A percentile compares a stretch with the other conserved stretches of the same genome.
phyloP scores from a whole-genome alignment of 225 moss, liverwort and hornwort genomes.

The Bryoerythrophyllum caledonicum region DNA sequence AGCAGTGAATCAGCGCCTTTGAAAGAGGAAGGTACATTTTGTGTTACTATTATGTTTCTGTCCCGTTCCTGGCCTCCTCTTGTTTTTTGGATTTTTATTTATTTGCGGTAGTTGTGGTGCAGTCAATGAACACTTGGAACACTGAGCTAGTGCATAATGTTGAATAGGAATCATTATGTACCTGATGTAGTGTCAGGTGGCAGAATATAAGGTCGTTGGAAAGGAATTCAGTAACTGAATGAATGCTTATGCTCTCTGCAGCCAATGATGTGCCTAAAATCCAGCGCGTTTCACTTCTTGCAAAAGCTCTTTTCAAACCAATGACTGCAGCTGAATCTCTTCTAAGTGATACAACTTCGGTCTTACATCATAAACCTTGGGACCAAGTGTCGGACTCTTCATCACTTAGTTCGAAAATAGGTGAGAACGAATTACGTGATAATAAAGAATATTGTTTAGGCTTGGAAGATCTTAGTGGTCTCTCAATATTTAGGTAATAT shows the following conservation, averaged over 20 bases:
- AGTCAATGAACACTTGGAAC: no score
- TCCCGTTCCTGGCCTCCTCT: no score
- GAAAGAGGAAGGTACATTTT: slow-evolving; percentile 37
- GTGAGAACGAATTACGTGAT: slow-evolving; percentile 33
- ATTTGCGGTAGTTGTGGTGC: no score
- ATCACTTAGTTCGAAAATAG: slow-evolving; percentile 49
- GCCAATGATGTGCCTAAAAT: slow-evolving; percentile 40
- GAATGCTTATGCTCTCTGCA: slow-evolving; percentile 44
- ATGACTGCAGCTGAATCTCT: slow-evolving; percentile 21
- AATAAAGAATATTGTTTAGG: neutral
- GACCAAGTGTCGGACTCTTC: slow-evolving; percentile 29
- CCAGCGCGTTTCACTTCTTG: slow-evolving; percentile 66
- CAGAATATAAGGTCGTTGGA: neutral
- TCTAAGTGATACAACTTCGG: slow-evolving; percentile 30
- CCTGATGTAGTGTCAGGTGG: no score
- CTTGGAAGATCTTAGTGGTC: no score
- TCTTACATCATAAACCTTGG: slow-evolving; percentile 36
- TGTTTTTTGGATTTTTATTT: no score
- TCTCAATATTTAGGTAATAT: no score
- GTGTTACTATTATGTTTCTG: no score
- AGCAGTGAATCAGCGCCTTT: slow-evolving; percentile 17
- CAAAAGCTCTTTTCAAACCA: slow-evolving; percentile 76
- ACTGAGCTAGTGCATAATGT: no score
- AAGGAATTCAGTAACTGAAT: slow-evolving; percentile 25
- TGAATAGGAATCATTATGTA: no score